These are phyloP conservation scores for Cytospora piceicola DNA, from an alignment of 2,329 filamentous ascomycete species.

Conservation along the genomic window DNA sequence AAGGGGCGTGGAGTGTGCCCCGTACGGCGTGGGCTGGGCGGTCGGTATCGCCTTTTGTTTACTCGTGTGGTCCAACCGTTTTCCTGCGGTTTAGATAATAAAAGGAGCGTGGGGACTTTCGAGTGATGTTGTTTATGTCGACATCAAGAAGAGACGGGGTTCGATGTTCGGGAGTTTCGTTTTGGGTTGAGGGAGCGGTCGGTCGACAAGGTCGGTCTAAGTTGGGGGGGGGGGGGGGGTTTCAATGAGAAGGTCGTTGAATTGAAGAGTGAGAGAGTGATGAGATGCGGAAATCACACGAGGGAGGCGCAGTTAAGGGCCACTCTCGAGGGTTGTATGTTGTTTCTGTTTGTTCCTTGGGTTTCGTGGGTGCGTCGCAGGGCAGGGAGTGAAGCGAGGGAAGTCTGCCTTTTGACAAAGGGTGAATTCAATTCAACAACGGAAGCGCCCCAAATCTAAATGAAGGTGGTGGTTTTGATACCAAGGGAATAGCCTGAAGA, in stretches of 20 bases:
- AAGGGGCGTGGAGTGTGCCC: constrained; percentile 17
- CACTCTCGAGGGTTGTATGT: constrained; percentile 2
- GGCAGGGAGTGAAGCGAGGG: constrained; percentile 23
- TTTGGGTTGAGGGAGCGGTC: not conserved
- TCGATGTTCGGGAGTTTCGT: constrained; percentile 17
- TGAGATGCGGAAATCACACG: constrained; percentile 19
- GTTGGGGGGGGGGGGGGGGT: constrained; percentile 15
- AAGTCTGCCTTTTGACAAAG: constrained; percentile 20
- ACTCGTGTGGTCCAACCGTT: constrained; percentile 25
- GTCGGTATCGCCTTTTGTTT: constrained; percentile 6
- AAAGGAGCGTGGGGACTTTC: constrained; percentile 6
- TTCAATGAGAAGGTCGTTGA: constrained; percentile 14
- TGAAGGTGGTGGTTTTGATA: constrained; percentile 26
- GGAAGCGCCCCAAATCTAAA: constrained; percentile 22
- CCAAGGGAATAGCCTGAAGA: constrained; percentile 15
- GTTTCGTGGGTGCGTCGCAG: constrained; percentile 22
- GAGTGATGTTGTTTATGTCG: constrained; percentile 17
- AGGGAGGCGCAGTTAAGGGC: constrained; percentile 15
- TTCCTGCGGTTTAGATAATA: constrained; percentile 21
- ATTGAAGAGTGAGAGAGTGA: constrained; percentile 1
- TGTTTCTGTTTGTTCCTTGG: constrained; percentile 5
- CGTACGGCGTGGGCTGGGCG: constrained; percentile 8
- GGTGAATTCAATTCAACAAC: constrained; percentile 31
- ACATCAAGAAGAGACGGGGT: constrained; percentile 20
- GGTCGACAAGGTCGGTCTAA: constrained; percentile 14